Conservation (phyloP, 768 basidiomycete species). For the Psilocybe subaeruginosa region DNA sequence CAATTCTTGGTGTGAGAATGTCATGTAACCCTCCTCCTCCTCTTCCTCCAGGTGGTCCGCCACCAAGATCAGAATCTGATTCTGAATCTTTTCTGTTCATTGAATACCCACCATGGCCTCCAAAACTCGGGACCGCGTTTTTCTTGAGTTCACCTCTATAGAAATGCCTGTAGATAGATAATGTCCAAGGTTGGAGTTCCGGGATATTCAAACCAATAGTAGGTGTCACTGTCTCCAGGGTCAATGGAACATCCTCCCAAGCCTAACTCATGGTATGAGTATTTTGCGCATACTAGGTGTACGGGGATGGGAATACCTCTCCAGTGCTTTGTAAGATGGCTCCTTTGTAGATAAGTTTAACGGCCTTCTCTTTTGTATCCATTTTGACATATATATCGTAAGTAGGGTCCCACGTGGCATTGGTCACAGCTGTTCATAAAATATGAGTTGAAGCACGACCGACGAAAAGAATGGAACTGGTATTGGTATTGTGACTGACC, state of each 20-base stretch:
- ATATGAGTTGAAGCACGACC: slow-evolving; percentile 24
- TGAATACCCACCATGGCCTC: neutral
- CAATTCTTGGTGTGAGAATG: neutral
- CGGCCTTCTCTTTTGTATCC: slow-evolving; percentile 39
- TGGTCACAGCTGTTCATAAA: slow-evolving; percentile 32
- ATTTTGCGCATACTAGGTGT: neutral
- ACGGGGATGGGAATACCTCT: slow-evolving; percentile 31
- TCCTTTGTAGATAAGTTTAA: slow-evolving; percentile 43
- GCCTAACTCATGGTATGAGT: slow-evolving; percentile 10
- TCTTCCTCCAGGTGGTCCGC: neutral
- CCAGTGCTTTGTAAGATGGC: slow-evolving; percentile 44
- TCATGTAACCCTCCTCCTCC: neutral
- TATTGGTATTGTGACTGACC: slow-evolving; percentile 25
- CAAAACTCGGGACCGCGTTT: neutral
- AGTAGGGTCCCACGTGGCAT: slow-evolving; percentile 39
- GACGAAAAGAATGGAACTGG: slow-evolving; percentile 15
- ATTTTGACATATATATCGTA: slow-evolving; percentile 48
- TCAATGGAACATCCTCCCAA: slow-evolving; percentile 44
- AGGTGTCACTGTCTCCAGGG: slow-evolving; percentile 45
- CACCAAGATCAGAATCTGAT: no score
- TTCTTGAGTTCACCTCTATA: slow-evolving; percentile 31
- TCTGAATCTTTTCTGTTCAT: neutral
- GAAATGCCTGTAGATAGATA: slow-evolving; percentile 22
- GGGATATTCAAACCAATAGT: slow-evolving; percentile 44
- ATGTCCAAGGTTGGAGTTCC: slow-evolving; percentile 37